These are phyloP conservation scores for Serendipita indica DNA, from an alignment of 768 basidiomycete species.

Conservation along the genomic window DNA sequence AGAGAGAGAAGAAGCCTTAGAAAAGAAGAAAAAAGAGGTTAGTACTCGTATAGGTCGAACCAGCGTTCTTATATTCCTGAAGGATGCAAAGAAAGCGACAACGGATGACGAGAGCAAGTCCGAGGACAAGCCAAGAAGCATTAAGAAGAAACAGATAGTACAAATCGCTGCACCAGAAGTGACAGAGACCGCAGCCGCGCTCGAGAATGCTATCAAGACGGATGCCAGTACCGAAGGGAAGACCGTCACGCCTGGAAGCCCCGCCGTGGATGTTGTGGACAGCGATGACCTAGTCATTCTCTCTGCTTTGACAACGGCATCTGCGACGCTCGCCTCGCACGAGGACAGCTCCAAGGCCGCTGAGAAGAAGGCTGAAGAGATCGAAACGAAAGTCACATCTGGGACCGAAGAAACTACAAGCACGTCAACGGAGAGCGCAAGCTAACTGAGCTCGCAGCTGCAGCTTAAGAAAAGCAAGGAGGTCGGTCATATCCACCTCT, in stretches of 20 bases:
- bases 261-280: not conserved
- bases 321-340: too few relatives aligned
- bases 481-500: too few relatives aligned
- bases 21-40: slow-evolving; percentile 54
- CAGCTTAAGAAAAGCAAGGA: too few relatives aligned
- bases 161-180: not conserved
- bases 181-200: not conserved
- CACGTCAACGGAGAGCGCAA: too few relatives aligned
- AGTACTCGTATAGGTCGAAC: not conserved
- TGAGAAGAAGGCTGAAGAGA: not conserved
- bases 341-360: not conserved
- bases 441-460: too few relatives aligned
- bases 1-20: slow-evolving; percentile 55
- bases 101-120: too few relatives aligned
- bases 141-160: not conserved
- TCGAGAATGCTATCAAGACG: not conserved
- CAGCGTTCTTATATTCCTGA: not conserved
- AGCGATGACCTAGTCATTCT: slow-evolving; percentile 6
- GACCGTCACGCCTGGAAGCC: not conserved
- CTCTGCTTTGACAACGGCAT: not conserved
- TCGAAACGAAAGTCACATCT: too few relatives aligned
- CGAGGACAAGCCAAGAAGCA: too few relatives aligned
- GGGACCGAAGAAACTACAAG: too few relatives aligned
- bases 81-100: too few relatives aligned
- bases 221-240: not conserved